Evolutionary conservation across 2,329 filamentous ascomycete genomes (phyloP), one percentile per base, ranked within the genome.

Genomic region (Penicillium sp.): DNA sequence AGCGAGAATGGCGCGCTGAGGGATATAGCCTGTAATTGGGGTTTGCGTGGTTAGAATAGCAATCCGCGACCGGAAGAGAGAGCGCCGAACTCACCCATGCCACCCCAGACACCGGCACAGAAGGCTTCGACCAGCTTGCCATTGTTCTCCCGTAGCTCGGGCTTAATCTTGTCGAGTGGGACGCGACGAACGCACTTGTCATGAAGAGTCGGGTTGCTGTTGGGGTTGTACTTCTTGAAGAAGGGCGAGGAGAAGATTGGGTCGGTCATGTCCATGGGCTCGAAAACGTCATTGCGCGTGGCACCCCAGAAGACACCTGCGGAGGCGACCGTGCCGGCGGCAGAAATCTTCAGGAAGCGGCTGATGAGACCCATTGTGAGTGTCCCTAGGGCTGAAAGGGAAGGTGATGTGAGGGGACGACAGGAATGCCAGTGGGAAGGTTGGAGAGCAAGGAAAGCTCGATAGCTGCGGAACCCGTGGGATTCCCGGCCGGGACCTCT

Each of bases 71-170:
- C 45, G 33, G 38, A 23, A 9, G 28, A 24, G 34, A 39, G 23
- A 18, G 24, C 18, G 4, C 2, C 33, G 44, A 47, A 72, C 79
- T 56, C 70, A 88, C 86, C 85, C 67, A 79, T 78, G 51, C 84
- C 85, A 57, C 81, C 80, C 86, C 83, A 90, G 45, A 88, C 73
- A 42, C 85, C 85, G 12, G 83, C 82, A 65, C 84, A 87, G 65
- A 88, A 88, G 58, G 82, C 83, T 60, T 87, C 77, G 1, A 81
- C 80, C 45, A 89, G 74, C 58, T 83, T 78, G 29, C 79, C 78
- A 65, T 81, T 83, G 58, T 82, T 79, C 64, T 86, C 76, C 13
- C 89, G 72, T 49, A 90, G 74, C 57, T 86, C 81, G 0, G 86
- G 85, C 28, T 82, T 80, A 55, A 90, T 83, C 64, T 85, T 82